Evolutionary conservation across 202 grass and related monocot species (phyloP).

Genomic region (Carex sylvatica): DNA sequence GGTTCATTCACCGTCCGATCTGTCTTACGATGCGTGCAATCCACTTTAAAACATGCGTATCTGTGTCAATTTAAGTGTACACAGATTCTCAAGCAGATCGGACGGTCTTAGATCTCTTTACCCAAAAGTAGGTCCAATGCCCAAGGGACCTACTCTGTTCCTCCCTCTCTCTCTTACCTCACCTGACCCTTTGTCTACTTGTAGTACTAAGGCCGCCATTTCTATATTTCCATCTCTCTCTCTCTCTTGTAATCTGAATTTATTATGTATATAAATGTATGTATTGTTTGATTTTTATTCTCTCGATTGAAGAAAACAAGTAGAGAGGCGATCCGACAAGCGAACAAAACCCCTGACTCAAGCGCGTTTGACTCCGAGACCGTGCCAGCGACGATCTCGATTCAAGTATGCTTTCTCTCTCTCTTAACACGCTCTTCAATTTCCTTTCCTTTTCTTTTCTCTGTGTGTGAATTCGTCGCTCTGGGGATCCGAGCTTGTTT

Average conservation of each 20-base stretch:
- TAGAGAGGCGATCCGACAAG: background rate
- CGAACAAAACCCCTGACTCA: background rate
- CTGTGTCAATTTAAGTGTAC: no score
- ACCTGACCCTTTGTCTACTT: conserved; percentile 11
- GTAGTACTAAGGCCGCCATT: background rate
- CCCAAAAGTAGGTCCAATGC: no score
- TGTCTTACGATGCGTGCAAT: no score
- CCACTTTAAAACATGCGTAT: no score
- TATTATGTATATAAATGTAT: background rate
- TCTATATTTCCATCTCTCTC: background rate
- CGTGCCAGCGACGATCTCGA: conserved; percentile 9
- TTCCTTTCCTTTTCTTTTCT: background rate
- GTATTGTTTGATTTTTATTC: background rate
- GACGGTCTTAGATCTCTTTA: no score
- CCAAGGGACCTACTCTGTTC: no score
- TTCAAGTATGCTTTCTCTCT: conserved; percentile 10
- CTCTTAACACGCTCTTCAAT: background rate
- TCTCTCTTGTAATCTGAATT: background rate
- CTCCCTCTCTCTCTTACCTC: background rate
- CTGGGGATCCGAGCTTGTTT: background rate
- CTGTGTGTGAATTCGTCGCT: background rate
- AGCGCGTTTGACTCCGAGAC: background rate
- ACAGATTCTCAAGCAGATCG: no score
- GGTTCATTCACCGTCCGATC: no score
- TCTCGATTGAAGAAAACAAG: conserved; percentile 15